Percentiles rank a stretch among this genome's conserved stretches.
phyloP scores from a whole-genome alignment of 306 rosid genomes.

The Trifolium fragiferum region DNA sequence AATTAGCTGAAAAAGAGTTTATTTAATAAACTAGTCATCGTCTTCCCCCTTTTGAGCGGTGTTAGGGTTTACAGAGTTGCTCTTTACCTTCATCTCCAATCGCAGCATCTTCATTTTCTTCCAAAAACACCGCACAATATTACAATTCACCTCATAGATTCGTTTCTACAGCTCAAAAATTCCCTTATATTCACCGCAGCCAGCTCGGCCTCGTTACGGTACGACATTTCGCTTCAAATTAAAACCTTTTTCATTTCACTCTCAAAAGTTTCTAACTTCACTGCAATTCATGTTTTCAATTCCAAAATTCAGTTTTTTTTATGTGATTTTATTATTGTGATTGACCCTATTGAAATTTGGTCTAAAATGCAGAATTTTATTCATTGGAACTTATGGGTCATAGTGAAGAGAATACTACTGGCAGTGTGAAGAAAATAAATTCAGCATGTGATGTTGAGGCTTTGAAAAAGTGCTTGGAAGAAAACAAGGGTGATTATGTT shows the following conservation, averaged over 20 bases:
- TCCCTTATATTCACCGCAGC: neutral
- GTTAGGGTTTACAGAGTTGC: conserved; percentile 35
- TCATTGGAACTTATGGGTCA: conserved; percentile 53
- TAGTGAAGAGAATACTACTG: conserved; percentile 39
- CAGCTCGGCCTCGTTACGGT: conserved; percentile 22
- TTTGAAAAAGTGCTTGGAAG: conserved; percentile 84
- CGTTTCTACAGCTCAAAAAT: neutral
- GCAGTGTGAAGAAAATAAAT: conserved; percentile 50
- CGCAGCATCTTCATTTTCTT: neutral
- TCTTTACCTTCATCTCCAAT: neutral
- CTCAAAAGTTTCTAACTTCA: neutral
- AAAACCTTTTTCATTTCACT: neutral
- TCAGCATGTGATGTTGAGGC: conserved; percentile 85
- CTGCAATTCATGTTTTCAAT: neutral
- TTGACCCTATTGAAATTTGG: conserved; percentile 11
- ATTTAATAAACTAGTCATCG: conserved; percentile 1
- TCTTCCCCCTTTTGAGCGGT: neutral
- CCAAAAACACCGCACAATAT: neutral
- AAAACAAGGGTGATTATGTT: conserved; percentile 77
- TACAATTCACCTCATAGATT: conserved; percentile 22
- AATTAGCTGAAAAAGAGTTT: too few relatives aligned
- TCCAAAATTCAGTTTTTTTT: neutral
- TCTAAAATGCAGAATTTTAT: conserved; percentile 38
- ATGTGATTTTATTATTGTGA: neutral
- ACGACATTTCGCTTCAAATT: neutral